These are phyloP conservation scores for Roridomyces roridus DNA, from an alignment of 768 basidiomycete genomes.

Conservation along the genomic window DNA sequence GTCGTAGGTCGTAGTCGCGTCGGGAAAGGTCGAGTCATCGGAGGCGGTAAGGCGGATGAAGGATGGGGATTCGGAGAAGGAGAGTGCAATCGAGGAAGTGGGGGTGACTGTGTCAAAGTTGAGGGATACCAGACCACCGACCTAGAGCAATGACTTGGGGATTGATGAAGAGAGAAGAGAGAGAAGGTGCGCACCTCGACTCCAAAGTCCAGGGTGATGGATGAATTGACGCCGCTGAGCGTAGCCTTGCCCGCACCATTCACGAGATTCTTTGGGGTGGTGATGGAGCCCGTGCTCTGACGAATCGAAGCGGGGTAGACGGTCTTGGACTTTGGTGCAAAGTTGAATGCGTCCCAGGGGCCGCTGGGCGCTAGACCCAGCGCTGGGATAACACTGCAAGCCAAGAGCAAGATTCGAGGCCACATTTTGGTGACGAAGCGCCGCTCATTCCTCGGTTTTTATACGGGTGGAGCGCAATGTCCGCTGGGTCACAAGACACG, in stretches of 20 bases:
- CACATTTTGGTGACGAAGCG: slow-evolving; percentile 3
- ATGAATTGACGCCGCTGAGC: slow-evolving; percentile 46
- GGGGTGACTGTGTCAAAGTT: slow-evolving; percentile 43
- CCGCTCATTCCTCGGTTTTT: neutral
- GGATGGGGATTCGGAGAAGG: slow-evolving; percentile 62
- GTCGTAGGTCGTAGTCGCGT: slow-evolving; percentile 48
- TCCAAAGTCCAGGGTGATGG: slow-evolving; percentile 62
- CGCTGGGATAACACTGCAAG: neutral
- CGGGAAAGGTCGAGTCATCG: slow-evolving; percentile 59
- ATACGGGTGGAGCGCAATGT: neutral
- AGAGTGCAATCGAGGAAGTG: slow-evolving; percentile 49
- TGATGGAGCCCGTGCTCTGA: slow-evolving; percentile 41
- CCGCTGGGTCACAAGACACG: no score
- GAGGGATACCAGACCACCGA: slow-evolving; percentile 59
- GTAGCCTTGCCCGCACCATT: slow-evolving; percentile 43
- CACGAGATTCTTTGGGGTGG: slow-evolving; percentile 39
- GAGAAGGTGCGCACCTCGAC: slow-evolving; percentile 46
- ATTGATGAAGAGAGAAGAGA: no score
- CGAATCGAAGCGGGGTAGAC: slow-evolving; percentile 51
- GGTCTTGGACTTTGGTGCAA: slow-evolving; percentile 51
- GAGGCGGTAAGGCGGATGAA: slow-evolving; percentile 60
- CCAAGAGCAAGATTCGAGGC: neutral
- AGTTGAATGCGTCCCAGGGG: slow-evolving; percentile 61
- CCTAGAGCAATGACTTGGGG: slow-evolving; percentile 34
- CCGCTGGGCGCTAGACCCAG: slow-evolving; percentile 46